Evolutionary conservation across 2,329 filamentous ascomycete genomes (phyloP).

Genomic region (Aspergillus aculeatinus): DNA sequence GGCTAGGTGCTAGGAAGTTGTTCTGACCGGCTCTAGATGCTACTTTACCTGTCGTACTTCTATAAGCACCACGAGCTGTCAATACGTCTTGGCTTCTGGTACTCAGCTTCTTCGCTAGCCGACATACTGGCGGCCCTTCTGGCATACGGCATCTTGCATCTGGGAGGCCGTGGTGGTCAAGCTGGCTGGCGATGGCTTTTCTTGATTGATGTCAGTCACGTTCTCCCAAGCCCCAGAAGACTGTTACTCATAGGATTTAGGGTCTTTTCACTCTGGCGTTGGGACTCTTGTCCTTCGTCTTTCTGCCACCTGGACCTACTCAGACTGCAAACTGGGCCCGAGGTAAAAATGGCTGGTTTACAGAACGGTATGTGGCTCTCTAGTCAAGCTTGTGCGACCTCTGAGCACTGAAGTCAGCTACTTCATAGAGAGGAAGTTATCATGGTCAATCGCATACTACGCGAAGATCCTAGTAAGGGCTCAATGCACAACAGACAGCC

Average conservation of each 20-base stretch:
- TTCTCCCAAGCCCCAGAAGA: conserved; percentile 39
- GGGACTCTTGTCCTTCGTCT: conserved; percentile 42
- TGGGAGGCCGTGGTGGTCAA: conserved; percentile 32
- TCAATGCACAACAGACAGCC: conserved; percentile 58
- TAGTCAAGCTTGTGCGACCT: not conserved
- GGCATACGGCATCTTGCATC: conserved; percentile 41
- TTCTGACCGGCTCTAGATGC: conserved; percentile 12
- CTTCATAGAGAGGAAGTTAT: conserved; percentile 58
- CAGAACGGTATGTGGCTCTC: conserved; percentile 42
- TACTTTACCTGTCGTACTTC: conserved; percentile 65
- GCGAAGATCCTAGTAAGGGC: conserved; percentile 55
- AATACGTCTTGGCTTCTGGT: conserved; percentile 35
- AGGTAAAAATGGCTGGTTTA: conserved; percentile 60
- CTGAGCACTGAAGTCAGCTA: not conserved
- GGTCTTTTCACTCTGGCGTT: conserved; percentile 25
- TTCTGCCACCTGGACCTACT: conserved; percentile 60
- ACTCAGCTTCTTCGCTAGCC: conserved; percentile 38
- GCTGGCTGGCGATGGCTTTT: conserved; percentile 40
- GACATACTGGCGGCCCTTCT: conserved; percentile 46
- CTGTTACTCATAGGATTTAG: conserved; percentile 8
- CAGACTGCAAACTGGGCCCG: conserved; percentile 48
- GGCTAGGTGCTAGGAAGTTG: not conserved
- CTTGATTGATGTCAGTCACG: conserved; percentile 33
- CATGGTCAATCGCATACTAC: conserved; percentile 61
- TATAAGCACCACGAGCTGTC: conserved; percentile 68